Evolutionary conservation across 2,329 filamentous ascomycete genomes (phyloP).

Genomic region (Bipolaris sorokiniana): DNA sequence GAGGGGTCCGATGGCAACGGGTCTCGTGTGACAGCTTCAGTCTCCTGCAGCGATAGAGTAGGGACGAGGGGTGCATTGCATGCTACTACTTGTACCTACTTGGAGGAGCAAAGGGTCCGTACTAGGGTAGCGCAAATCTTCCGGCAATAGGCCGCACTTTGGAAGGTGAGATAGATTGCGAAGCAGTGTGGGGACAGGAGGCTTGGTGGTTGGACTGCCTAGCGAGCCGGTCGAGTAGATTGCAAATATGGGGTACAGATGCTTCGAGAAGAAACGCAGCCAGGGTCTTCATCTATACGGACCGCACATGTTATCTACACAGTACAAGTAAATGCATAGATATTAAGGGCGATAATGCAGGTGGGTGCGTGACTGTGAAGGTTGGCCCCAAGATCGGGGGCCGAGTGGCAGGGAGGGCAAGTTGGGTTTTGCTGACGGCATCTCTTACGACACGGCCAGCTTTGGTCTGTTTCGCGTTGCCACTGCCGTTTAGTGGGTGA

Average conservation of each 20-base stretch:
- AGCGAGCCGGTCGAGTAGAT: constrained; percentile 39
- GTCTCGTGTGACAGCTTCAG: constrained; percentile 30
- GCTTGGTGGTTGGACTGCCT: constrained; percentile 23
- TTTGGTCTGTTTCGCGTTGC: constrained; percentile 36
- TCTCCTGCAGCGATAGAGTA: constrained; percentile 23
- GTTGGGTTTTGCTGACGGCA: constrained; percentile 34
- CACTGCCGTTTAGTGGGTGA: constrained; percentile 33
- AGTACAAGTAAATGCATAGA: constrained; percentile 13
- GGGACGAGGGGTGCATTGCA: constrained; percentile 21
- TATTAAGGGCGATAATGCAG: constrained; percentile 29
- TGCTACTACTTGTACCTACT: constrained; percentile 36
- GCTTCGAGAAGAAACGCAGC: constrained; percentile 33
- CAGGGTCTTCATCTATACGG: constrained; percentile 23
- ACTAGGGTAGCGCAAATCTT: constrained; percentile 43
- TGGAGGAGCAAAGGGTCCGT: constrained; percentile 29
- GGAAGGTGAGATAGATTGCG: constrained; percentile 35
- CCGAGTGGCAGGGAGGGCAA: constrained; percentile 20
- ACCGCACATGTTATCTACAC: not conserved
- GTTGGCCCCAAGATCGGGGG: constrained; percentile 20
- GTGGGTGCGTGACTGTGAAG: constrained; percentile 24
- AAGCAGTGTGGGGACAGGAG: constrained; percentile 40
- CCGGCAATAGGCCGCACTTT: constrained; percentile 36
- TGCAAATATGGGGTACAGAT: constrained; percentile 43
- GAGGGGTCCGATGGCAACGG: constrained; percentile 9
- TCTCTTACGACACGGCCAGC: constrained; percentile 37